phyloP scores from a whole-genome alignment of 768 basidiomycete species.

The Phaeolepiota aurea region DNA sequence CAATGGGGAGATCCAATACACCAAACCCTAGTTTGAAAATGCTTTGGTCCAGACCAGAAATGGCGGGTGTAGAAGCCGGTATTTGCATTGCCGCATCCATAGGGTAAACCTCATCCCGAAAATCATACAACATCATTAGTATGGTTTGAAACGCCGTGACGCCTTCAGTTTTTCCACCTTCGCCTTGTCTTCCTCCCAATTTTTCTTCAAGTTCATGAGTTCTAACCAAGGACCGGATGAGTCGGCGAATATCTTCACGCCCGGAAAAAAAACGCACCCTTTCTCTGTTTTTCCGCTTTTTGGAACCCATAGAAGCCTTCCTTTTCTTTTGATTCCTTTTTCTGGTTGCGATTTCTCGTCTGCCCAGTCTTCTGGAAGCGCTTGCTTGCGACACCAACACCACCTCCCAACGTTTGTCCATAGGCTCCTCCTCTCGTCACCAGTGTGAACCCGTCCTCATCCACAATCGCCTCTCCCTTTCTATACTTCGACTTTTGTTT shows the following conservation, averaged over 20 bases:
- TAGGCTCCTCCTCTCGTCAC: constrained; percentile 91
- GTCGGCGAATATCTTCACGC: constrained; percentile 4
- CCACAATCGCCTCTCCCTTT: constrained; percentile 84
- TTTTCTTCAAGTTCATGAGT: constrained; percentile 65
- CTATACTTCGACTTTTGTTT: constrained; percentile 58
- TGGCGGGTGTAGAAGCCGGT: too few species aligned
- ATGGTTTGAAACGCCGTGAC: constrained; percentile 80
- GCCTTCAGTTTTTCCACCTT: constrained; percentile 76
- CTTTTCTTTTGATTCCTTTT: constrained; percentile 58
- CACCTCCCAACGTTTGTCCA: constrained; percentile 82
- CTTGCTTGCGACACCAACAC: constrained; percentile 56
- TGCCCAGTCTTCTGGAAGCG: constrained; percentile 54
- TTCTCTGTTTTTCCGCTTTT: constrained; percentile 80
- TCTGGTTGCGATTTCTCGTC: constrained; percentile 32
- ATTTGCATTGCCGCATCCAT: too few species aligned
- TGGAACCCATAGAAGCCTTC: constrained; percentile 87
- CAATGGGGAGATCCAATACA: too few species aligned
- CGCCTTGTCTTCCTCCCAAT: constrained; percentile 85
- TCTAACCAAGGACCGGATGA: constrained; percentile 26
- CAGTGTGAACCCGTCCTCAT: constrained; percentile 92
- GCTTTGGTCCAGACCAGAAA: too few species aligned
- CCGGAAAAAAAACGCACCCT: constrained; percentile 38
- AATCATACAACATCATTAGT: constrained; percentile 40
- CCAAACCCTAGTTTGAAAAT: too few species aligned
- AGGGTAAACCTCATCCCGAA: too few species aligned